Conservation (phyloP, 2,329 filamentous ascomycete genomes). For the Venturia asperata region DNA sequence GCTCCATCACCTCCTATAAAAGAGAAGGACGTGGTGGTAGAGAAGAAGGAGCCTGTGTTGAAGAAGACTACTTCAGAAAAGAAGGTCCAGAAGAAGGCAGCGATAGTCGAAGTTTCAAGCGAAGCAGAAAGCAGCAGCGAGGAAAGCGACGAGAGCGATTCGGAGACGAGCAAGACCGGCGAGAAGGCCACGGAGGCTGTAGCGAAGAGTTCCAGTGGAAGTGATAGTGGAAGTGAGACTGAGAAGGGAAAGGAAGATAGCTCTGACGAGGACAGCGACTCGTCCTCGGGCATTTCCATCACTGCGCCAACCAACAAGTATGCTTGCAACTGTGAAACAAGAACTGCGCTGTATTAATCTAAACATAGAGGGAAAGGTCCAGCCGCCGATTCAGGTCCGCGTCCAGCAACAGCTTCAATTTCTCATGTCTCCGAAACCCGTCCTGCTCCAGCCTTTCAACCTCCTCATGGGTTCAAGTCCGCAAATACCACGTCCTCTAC, state of each 20-base stretch:
- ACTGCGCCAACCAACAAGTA: neutral
- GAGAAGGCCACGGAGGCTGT: neutral
- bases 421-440: slow-evolving; percentile 25
- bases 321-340: neutral
- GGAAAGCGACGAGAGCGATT: neutral
- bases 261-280: slow-evolving; percentile 6
- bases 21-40: neutral
- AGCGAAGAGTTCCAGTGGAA: neutral
- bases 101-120: neutral
- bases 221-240: neutral
- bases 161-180: neutral
- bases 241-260: slow-evolving; percentile 1
- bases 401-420: neutral
- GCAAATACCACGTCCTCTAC: slow-evolving; percentile 41
- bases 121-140: slow-evolving; percentile 12
- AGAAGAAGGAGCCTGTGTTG: neutral
- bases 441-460: slow-evolving; percentile 32
- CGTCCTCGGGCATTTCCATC: neutral
- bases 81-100: neutral
- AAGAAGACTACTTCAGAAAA: neutral
- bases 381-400: neutral
- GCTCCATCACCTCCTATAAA: neutral
- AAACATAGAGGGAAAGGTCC: neutral
- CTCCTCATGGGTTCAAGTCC: slow-evolving; percentile 42
- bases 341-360: neutral